These are phyloP conservation scores for Castanopsis chinensis DNA, from an alignment of 306 rosid species.

Conservation along the genomic window DNA sequence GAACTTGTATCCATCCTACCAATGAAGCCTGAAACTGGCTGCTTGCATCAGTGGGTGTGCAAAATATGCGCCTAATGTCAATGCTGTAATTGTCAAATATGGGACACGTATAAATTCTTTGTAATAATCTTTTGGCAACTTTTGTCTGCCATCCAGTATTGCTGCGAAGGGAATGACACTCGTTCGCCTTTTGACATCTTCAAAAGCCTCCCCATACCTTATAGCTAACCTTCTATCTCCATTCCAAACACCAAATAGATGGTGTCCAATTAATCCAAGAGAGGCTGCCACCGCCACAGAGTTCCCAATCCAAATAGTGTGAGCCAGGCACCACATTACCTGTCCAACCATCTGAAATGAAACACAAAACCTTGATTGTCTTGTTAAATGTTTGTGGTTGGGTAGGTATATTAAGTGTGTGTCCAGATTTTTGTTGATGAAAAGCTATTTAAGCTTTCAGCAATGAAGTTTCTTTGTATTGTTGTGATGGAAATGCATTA, in stretches of 20 bases:
- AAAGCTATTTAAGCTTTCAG: neutral
- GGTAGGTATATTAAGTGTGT: neutral
- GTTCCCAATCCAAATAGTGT: conserved; percentile 90
- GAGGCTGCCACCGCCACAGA: conserved; percentile 86
- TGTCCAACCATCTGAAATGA: conserved; percentile 79
- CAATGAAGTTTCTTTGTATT: neutral
- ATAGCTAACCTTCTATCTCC: conserved; percentile 75
- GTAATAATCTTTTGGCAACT: conserved; percentile 75
- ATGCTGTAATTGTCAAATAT: conserved; percentile 63
- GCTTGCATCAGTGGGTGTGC: conserved; percentile 93
- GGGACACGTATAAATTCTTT: conserved; percentile 87
- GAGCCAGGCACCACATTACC: conserved; percentile 95
- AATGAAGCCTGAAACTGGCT: conserved; percentile 77
- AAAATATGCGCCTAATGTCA: conserved; percentile 83
- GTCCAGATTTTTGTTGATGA: neutral
- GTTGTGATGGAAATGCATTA: neutral
- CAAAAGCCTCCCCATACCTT: conserved; percentile 66
- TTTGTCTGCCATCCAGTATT: conserved; percentile 82
- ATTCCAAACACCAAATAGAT: conserved; percentile 92
- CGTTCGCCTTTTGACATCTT: conserved; percentile 62
- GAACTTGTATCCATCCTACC: conserved; percentile 48
- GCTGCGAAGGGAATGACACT: conserved; percentile 89
- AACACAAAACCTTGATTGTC: conserved; percentile 19
- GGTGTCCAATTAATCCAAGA: conserved; percentile 80
- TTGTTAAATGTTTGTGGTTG: neutral